These are phyloP conservation scores for Penicillium argentinense DNA, from an alignment of 495 filamentous ascomycete species.

Conservation along the genomic window DNA sequence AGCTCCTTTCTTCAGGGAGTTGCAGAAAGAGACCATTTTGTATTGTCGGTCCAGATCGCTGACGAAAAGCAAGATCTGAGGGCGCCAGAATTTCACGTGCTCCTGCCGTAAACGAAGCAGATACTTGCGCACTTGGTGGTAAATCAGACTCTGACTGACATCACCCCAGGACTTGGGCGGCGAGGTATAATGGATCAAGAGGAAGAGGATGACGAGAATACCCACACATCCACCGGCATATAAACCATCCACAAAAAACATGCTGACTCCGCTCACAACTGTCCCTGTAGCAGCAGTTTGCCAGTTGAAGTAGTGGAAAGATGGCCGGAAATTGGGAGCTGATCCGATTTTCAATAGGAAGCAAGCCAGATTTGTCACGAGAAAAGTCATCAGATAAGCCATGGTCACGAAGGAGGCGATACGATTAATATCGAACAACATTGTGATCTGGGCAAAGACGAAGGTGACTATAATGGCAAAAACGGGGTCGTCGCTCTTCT, in stretches of 20 bases:
- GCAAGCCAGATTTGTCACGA: slow-evolving; percentile 76
- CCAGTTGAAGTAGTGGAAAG: slow-evolving; percentile 88
- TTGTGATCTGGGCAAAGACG: slow-evolving; percentile 72
- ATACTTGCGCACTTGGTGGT: slow-evolving; percentile 90
- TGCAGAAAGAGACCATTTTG: slow-evolving; percentile 86
- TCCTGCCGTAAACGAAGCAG: slow-evolving; percentile 78
- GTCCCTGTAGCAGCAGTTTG: slow-evolving; percentile 74
- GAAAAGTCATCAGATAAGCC: slow-evolving; percentile 73
- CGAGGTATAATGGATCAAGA: slow-evolving; percentile 80
- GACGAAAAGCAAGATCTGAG: slow-evolving; percentile 80
- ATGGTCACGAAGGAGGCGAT: slow-evolving; percentile 88
- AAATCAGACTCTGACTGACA: slow-evolving; percentile 85
- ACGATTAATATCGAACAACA: slow-evolving; percentile 83
- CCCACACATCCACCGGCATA: slow-evolving; percentile 76
- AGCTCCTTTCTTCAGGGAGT: slow-evolving; percentile 84
- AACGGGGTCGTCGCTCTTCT: slow-evolving; percentile 71
- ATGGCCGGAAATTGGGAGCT: slow-evolving; percentile 87
- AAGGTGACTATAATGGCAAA: slow-evolving; percentile 78
- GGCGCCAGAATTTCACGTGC: slow-evolving; percentile 91
- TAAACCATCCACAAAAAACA: slow-evolving; percentile 87
- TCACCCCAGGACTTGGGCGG: slow-evolving; percentile 89
- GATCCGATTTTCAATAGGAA: slow-evolving; percentile 89
- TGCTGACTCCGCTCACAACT: slow-evolving; percentile 70
- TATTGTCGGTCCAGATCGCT: slow-evolving; percentile 77
- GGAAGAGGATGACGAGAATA: slow-evolving; percentile 71